Conservation (phyloP, 345 rosid species). For the Kernera saxatilis region DNA sequence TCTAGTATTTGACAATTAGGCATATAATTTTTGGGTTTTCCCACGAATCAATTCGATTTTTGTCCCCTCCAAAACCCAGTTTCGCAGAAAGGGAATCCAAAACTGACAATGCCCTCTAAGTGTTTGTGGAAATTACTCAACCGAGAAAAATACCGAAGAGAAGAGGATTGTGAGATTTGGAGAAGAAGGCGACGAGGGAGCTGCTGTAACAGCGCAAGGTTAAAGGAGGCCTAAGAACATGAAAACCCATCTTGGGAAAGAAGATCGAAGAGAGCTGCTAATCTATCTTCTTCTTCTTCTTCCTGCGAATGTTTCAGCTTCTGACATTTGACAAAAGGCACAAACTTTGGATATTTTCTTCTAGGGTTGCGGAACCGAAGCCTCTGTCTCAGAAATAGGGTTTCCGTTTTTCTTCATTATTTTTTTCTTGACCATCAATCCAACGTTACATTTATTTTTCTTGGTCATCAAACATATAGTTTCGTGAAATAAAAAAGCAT, state of each 20-base stretch:
- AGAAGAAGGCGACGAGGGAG: slow-evolving; percentile 28
- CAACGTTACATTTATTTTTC: too few species aligned
- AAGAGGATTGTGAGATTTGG: slow-evolving; percentile 33
- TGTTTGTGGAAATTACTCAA: slow-evolving; percentile 33
- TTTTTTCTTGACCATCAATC: too few species aligned
- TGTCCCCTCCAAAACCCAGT: neutral
- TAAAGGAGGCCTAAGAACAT: slow-evolving; percentile 37
- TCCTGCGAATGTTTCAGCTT: neutral
- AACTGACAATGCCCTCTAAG: neutral
- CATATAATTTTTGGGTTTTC: neutral
- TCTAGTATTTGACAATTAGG: neutral
- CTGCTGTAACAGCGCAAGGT: slow-evolving; percentile 27
- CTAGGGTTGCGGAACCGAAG: too few species aligned
- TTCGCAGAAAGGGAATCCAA: neutral
- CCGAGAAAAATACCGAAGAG: slow-evolving; percentile 24
- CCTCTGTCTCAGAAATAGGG: too few species aligned
- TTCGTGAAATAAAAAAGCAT: too few species aligned
- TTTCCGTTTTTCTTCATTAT: too few species aligned
- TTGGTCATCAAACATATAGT: too few species aligned
- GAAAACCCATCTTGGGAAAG: slow-evolving; percentile 35
- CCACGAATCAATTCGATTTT: neutral
- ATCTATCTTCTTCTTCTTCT: neutral
- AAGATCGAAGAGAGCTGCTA: neutral
- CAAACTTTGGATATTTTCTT: too few species aligned
- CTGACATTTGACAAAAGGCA: neutral